These are phyloP conservation scores for Penicillium canariense DNA, from an alignment of 495 filamentous ascomycete genomes.

Conservation along the genomic window DNA sequence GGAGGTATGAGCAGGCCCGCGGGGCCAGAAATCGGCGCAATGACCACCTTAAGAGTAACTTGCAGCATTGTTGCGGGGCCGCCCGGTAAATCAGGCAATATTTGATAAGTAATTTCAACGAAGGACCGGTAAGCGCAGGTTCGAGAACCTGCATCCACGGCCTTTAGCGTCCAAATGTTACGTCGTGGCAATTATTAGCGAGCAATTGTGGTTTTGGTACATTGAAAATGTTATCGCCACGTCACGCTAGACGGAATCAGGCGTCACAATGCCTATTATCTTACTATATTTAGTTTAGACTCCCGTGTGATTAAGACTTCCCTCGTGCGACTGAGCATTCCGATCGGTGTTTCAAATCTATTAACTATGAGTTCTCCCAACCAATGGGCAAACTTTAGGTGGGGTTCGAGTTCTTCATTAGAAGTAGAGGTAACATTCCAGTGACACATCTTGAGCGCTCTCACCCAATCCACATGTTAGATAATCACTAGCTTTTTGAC, in stretches of 20 bases:
- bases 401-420: no score
- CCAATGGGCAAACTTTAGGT: no score
- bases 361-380: not conserved
- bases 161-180: not conserved
- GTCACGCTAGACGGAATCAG: not conserved
- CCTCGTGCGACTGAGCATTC: not conserved
- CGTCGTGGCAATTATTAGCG: not conserved
- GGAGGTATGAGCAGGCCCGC: not conserved
- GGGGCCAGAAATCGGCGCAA: not conserved
- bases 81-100: not conserved
- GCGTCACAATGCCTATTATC: not conserved
- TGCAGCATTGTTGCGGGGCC: not conserved
- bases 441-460: no score
- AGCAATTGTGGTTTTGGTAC: not conserved
- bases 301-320: not conserved
- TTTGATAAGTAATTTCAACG: not conserved
- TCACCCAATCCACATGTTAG: no score
- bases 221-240: not conserved
- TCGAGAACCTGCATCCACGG: not conserved
- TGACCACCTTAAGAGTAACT: not conserved
- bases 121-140: not conserved
- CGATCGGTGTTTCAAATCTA: not conserved
- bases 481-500: no score
- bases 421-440: no score
- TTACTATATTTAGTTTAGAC: not conserved